Base-by-base conservation (phyloP, 495 filamentous ascomycete genomes). In the Cudoniella acicularis region DNA sequence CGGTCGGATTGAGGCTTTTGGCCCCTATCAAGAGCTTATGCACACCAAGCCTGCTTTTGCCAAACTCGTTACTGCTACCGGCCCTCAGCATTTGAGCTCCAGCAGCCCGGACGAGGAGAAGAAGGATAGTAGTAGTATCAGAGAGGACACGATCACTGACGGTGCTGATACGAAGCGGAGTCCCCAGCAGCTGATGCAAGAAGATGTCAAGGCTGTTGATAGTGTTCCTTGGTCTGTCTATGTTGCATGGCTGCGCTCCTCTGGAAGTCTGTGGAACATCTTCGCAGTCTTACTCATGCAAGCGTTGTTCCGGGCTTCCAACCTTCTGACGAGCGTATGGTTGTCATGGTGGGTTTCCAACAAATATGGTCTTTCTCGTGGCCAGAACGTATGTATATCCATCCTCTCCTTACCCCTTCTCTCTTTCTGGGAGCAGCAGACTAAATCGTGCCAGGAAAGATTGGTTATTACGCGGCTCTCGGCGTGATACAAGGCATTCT, bases 281-380 rank as follows among this genome's bases (percentile, higher is more conserved):
- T 73, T 87, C 0, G 40, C 86, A 4, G 73, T 92, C 2, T 17
- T 95, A 0, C 21, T 83, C 18, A 66, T 92, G 3, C 77, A 96
- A 10, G 69, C 85, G 2, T 54, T 90, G 13, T 81, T 86, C 0
- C 91, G 95, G 61, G 89, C 86, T 20, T 79, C 84, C 52, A 96
- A 92, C 64, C 92, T 98, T 53, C 79, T 82, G 63, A 95, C 91
- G 16, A 90, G 83, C 56, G 71, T 98, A 53, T 98, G 92, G 92
- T 83, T 98, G 10, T 88, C 91, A 1, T 98, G 84, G 72, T 98
- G 92, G 92, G 91, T 89, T 9, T 62, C 57, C 11, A 47, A 61
- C 9, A 25, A 61, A 61, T 55, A 55, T 55, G 42, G 9, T 23
- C 36, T 41, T n/a, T 9, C 36, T 41, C 36, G 36, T 41, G n/a